Conservation (phyloP, 371 early-diverging fungal genomes). For the Rhizopus delemar region DNA sequence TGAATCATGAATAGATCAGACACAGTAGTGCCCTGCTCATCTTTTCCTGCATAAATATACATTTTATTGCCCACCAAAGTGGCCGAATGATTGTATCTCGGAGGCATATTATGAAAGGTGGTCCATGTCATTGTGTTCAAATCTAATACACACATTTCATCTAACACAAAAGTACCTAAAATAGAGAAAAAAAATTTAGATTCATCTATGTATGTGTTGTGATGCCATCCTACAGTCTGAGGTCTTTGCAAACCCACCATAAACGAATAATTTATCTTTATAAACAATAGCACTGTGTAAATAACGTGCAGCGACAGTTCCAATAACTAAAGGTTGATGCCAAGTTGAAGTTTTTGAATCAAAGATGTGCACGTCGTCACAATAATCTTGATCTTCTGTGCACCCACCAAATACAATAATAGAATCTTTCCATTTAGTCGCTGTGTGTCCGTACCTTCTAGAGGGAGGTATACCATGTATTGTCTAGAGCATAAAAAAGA, state of each 20-base stretch:
- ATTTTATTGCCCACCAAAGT: slow-evolving; percentile 53
- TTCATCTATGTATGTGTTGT: neutral
- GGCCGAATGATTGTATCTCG: slow-evolving; percentile 61
- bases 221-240: slow-evolving; percentile 51
- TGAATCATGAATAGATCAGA: slow-evolving; percentile 60
- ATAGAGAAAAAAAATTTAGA: neutral
- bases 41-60: slow-evolving; percentile 60
- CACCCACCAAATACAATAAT: slow-evolving; percentile 67
- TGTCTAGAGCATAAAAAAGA: slow-evolving; percentile 31
- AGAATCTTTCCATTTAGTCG: slow-evolving; percentile 56
- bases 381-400: slow-evolving; percentile 58
- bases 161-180: slow-evolving; percentile 60
- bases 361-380: slow-evolving; percentile 67
- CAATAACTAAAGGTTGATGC: slow-evolving; percentile 59
- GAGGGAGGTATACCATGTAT: slow-evolving; percentile 55
- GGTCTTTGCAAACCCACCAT: slow-evolving; percentile 67
- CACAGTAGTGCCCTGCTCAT: slow-evolving; percentile 59
- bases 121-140: slow-evolving; percentile 57
- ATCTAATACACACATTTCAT: slow-evolving; percentile 58
- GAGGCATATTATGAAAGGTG: slow-evolving; percentile 48
- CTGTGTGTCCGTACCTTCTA: slow-evolving; percentile 65
- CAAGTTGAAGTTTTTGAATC: slow-evolving; percentile 60
- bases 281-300: slow-evolving; percentile 65
- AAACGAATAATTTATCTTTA: slow-evolving; percentile 64
- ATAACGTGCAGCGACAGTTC: slow-evolving; percentile 52